Evolutionary conservation across 495 filamentous ascomycete genomes (phyloP).

Genomic region (Neurospora cerealis): DNA sequence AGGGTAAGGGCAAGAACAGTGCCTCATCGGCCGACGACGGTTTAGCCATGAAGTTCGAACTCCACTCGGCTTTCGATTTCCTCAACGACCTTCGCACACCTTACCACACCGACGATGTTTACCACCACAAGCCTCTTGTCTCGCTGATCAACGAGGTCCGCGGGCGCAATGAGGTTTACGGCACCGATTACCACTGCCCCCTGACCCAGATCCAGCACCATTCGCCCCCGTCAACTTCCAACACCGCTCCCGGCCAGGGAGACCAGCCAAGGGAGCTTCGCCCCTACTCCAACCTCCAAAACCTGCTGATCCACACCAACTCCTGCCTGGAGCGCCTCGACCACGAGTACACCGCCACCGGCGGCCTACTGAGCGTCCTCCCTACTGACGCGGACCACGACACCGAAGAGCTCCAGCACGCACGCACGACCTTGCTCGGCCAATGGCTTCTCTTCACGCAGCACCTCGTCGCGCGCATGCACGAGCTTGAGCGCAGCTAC

Average conservation of each 20-base stretch:
- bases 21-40: slow-evolving; percentile 11
- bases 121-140: slow-evolving; percentile 34
- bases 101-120: slow-evolving; percentile 35
- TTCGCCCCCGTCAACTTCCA: not conserved
- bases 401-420: slow-evolving; percentile 19
- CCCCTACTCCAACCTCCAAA: slow-evolving; percentile 37
- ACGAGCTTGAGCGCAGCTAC: slow-evolving; percentile 40
- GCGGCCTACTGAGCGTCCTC: slow-evolving; percentile 39
- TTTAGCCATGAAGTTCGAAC: slow-evolving; percentile 9
- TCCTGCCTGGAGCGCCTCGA: slow-evolving; percentile 43
- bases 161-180: slow-evolving; percentile 24
- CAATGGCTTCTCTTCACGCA: slow-evolving; percentile 40
- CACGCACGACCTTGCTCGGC: slow-evolving; percentile 35
- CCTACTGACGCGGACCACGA: slow-evolving; percentile 26
- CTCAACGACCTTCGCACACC: slow-evolving; percentile 32
- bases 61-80: slow-evolving; percentile 40
- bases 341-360: slow-evolving; percentile 41
- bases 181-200: slow-evolving; percentile 34
- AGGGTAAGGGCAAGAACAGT: not conserved
- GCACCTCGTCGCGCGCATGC: slow-evolving; percentile 35
- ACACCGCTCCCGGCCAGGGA: slow-evolving; percentile 5
- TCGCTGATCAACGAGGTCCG: slow-evolving; percentile 36
- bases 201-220: slow-evolving; percentile 10
- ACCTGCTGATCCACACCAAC: slow-evolving; percentile 43
- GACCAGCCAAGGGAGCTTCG: slow-evolving; percentile 1